Conservation (phyloP, 164 flowering plant genomes). For the Nymphaea thermarum region DNA sequence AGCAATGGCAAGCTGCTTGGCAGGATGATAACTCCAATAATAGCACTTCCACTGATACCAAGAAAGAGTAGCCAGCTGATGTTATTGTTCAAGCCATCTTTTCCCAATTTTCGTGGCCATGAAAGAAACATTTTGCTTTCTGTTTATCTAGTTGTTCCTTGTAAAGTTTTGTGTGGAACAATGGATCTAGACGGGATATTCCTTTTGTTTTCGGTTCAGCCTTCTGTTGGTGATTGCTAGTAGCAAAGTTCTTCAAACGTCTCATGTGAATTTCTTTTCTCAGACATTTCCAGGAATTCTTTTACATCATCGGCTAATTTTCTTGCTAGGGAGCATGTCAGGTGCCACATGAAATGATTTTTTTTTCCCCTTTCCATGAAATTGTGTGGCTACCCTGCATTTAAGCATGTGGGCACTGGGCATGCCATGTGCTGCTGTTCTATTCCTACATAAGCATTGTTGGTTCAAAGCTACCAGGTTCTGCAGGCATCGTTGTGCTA, state of each 20-base stretch:
- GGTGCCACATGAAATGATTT: not conserved
- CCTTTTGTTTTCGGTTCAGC: not conserved
- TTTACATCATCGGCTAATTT: too few species aligned
- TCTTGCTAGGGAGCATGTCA: not conserved
- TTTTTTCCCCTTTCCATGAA: not conserved
- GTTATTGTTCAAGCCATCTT: constrained; percentile 4
- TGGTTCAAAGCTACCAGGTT: too few species aligned
- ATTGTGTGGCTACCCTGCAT: not conserved
- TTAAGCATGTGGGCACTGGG: not conserved
- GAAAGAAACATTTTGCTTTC: not conserved
- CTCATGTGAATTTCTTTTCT: not conserved
- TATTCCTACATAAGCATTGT: too few species aligned
- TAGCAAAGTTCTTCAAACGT: not conserved
- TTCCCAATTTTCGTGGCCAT: constrained; percentile 1
- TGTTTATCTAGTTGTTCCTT: not conserved
- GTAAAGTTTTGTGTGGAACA: not conserved
- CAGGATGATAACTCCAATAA: constrained; percentile 39
- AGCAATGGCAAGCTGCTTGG: constrained; percentile 99
- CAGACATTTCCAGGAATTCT: too few species aligned
- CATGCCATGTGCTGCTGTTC: too few species aligned
- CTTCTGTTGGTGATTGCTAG: not conserved
- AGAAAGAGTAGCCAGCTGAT: not conserved
- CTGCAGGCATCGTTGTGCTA: too few species aligned
- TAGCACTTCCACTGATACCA: not conserved
- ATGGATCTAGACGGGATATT: not conserved